These are phyloP conservation scores for Gracilariopsis chorda DNA, from an alignment of 23 red algal genomes.

Conservation along the genomic window DNA sequence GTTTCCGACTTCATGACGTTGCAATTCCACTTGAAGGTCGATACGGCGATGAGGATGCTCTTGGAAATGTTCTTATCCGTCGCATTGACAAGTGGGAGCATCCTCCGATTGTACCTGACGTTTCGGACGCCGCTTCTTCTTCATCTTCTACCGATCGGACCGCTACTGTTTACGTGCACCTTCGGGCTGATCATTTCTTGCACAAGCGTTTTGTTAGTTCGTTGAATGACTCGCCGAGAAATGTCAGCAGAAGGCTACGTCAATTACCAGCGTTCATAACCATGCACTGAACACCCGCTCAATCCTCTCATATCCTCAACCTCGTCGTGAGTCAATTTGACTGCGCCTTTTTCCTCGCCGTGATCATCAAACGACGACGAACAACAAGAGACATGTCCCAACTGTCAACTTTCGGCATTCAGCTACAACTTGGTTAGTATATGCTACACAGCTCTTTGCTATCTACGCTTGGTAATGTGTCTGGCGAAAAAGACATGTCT, in stretches of 20 bases:
- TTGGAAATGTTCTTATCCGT: conserved; percentile 22
- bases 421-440: no score
- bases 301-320: no score
- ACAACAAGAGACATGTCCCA: no score
- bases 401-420: no score
- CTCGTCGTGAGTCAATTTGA: no score
- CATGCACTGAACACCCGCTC: conserved; percentile 12
- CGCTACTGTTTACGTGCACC: conserved; percentile 11
- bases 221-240: conserved; percentile 35
- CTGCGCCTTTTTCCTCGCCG: no score
- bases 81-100: conserved; percentile 6
- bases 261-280: conserved; percentile 36
- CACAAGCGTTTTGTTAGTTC: conserved; percentile 54
- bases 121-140: neutral
- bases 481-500: no score
- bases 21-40: conserved; percentile 26
- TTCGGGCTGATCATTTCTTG: conserved; percentile 53
- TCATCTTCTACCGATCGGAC: no score
- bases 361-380: no score
- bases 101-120: neutral
- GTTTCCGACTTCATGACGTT: neutral
- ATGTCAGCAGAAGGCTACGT: conserved; percentile 1
- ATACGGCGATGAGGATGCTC: conserved; percentile 42
- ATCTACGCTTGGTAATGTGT: no score
- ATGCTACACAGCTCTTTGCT: no score